These are phyloP conservation scores for Fragilariopsis cylindrus DNA, from an alignment of 108 stramenopile species.

Conservation along the genomic window DNA sequence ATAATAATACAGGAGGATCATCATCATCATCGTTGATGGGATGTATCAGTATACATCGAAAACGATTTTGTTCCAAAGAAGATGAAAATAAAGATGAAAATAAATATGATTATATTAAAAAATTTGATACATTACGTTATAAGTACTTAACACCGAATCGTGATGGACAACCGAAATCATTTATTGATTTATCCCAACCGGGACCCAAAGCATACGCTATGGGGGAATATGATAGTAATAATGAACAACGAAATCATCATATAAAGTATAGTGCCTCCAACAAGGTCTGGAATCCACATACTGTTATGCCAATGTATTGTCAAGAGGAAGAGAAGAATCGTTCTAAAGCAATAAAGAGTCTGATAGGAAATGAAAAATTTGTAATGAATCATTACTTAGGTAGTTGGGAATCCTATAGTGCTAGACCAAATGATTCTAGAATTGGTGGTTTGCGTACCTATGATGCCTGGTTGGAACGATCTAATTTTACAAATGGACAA, in stretches of 20 bases:
- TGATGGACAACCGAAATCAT: not conserved
- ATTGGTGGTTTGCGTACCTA: slow-evolving; percentile 34
- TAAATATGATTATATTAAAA: not conserved
- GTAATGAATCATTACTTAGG: slow-evolving; percentile 18
- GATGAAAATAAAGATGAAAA: no score
- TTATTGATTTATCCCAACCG: not conserved
- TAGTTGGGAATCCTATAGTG: slow-evolving; percentile 36
- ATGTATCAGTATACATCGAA: no score
- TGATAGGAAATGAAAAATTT: not conserved
- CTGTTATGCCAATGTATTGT: not conserved
- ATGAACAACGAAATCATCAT: not conserved
- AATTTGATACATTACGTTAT: slow-evolving; percentile 24
- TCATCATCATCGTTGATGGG: not conserved
- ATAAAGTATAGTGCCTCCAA: no score
- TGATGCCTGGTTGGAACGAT: slow-evolving; percentile 32
- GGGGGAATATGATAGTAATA: not conserved
- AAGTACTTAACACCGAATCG: not conserved
- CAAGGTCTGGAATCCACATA: not conserved
- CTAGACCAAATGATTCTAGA: slow-evolving; percentile 45
- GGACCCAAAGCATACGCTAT: not conserved
- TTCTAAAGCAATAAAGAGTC: no score
- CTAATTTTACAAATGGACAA: not conserved
- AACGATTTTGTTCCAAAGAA: no score
- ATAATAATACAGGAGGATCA: not conserved
- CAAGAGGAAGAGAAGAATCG: not conserved